These are phyloP conservation scores for Penicillium sclerotigenum DNA, from an alignment of 2,329 filamentous ascomycete genomes.

Conservation along the genomic window DNA sequence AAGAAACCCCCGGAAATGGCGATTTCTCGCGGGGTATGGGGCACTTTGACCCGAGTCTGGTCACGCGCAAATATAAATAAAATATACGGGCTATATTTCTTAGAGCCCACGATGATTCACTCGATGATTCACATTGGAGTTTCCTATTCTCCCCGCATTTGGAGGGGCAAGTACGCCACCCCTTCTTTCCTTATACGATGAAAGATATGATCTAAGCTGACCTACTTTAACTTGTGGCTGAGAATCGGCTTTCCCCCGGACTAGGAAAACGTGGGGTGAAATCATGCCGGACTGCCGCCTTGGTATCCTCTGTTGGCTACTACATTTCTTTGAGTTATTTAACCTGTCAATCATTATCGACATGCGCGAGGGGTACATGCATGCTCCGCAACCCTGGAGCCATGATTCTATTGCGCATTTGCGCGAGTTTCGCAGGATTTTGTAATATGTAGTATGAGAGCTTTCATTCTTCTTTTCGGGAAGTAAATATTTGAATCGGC, in stretches of 20 bases:
- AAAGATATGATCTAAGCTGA: no score
- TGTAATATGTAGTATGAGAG: background rate
- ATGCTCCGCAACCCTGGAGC: background rate
- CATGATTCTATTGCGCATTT: background rate
- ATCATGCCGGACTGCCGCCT: background rate
- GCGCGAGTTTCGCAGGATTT: background rate
- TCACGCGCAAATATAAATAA: no score
- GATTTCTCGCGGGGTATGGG: background rate
- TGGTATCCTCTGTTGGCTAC: background rate
- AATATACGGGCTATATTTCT: no score
- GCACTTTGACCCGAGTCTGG: background rate
- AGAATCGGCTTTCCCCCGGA: constrained; percentile 4
- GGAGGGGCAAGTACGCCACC: background rate
- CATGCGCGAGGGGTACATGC: background rate
- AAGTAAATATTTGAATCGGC: background rate
- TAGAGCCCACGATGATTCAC: no score
- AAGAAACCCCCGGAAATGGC: background rate
- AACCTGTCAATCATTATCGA: background rate
- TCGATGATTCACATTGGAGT: no score
- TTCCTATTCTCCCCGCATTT: background rate
- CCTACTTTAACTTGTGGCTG: no score
- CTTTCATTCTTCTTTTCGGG: background rate
- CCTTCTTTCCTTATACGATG: no score
- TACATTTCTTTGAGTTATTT: background rate
- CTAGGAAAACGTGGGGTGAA: constrained; percentile 3